Percentiles rank a stretch among this genome's conserved stretches.
These are phyloP conservation scores for Pyrenochaeta sp. DNA, from an alignment of 2,329 filamentous ascomycete genomes.

Conservation along the genomic window DNA sequence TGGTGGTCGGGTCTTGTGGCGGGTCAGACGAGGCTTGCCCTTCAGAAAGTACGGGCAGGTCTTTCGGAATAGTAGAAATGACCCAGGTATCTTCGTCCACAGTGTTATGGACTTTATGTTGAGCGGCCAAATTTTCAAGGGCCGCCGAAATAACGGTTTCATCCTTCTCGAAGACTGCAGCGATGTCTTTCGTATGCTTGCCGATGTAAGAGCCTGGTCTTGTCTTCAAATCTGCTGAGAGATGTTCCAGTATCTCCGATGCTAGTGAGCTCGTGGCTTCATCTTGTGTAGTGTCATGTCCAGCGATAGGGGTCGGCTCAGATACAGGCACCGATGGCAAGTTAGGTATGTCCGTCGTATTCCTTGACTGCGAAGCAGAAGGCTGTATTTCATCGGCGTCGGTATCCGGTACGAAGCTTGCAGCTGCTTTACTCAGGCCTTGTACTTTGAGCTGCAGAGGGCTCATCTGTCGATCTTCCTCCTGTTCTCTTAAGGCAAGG, in stretches of 20 bases:
- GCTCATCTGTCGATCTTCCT: constrained; percentile 7
- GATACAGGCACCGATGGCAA: not conserved
- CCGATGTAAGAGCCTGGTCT: constrained; percentile 29
- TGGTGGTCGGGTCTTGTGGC: too few species aligned
- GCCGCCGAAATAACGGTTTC: not conserved
- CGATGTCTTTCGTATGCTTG: constrained; percentile 11
- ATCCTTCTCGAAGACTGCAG: constrained; percentile 6
- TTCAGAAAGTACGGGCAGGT: constrained; percentile 9
- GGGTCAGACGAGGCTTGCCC: not conserved
- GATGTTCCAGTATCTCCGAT: constrained; percentile 13
- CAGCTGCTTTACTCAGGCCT: constrained; percentile 10
- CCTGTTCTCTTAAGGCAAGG: not conserved
- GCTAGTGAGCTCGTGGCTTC: constrained; percentile 8
- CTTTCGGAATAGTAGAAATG: constrained; percentile 11
- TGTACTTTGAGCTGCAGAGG: constrained; percentile 17
- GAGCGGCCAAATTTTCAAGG: constrained; percentile 7
- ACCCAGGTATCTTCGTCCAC: constrained; percentile 25
- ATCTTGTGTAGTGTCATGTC: not conserved
- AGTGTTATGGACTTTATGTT: constrained; percentile 21
- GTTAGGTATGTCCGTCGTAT: not conserved
- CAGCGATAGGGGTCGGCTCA: not conserved
- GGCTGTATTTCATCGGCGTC: too few species aligned
- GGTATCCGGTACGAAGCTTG: not conserved
- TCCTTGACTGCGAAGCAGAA: too few species aligned
- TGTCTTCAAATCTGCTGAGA: constrained; percentile 17